These are phyloP conservation scores for Epicoccum sorghinum DNA, from an alignment of 2,329 filamentous ascomycete genomes.

Conservation along the genomic window DNA sequence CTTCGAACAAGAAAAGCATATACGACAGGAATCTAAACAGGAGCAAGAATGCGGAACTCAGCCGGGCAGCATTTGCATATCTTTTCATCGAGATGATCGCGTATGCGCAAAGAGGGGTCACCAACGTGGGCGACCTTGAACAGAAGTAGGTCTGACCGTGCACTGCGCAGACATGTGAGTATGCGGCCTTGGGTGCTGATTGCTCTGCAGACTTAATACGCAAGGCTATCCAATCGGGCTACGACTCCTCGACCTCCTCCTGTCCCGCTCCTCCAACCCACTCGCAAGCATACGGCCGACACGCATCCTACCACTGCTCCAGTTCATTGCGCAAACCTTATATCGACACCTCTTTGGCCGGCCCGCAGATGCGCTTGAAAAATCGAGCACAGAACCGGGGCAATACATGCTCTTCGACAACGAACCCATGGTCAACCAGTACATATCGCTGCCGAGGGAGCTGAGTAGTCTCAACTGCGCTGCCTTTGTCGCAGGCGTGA, in stretches of 20 bases:
- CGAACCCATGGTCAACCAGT: slow-evolving; percentile 93
- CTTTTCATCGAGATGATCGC: slow-evolving; percentile 96
- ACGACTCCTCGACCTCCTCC: slow-evolving; percentile 91
- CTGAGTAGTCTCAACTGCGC: slow-evolving; percentile 97
- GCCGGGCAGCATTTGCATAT: slow-evolving; percentile 92
- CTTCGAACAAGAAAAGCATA: slow-evolving; percentile 94
- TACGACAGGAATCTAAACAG: slow-evolving; percentile 96
- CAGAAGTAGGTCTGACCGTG: slow-evolving; percentile 66
- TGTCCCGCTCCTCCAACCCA: slow-evolving; percentile 66
- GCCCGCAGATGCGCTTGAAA: slow-evolving; percentile 90
- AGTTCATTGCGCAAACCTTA: slow-evolving; percentile 91
- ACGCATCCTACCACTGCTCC: slow-evolving; percentile 86
- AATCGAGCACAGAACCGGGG: slow-evolving; percentile 81
- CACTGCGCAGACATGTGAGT: too few species aligned
- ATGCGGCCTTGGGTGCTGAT: background rate
- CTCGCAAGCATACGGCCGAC: slow-evolving; percentile 70
- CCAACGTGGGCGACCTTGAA: slow-evolving; percentile 91
- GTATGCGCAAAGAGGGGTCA: slow-evolving; percentile 89
- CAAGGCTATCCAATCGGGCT: slow-evolving; percentile 94
- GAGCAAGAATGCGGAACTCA: slow-evolving; percentile 84
- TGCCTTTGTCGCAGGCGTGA: slow-evolving; percentile 90
- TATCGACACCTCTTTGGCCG: slow-evolving; percentile 93
- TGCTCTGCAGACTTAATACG: slow-evolving; percentile 72
- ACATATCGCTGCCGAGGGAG: slow-evolving; percentile 90
- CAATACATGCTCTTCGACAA: slow-evolving; percentile 99